Evolutionary conservation across 257 asterid species (phyloP).

Genomic region (Galeopsis tetrahit): DNA sequence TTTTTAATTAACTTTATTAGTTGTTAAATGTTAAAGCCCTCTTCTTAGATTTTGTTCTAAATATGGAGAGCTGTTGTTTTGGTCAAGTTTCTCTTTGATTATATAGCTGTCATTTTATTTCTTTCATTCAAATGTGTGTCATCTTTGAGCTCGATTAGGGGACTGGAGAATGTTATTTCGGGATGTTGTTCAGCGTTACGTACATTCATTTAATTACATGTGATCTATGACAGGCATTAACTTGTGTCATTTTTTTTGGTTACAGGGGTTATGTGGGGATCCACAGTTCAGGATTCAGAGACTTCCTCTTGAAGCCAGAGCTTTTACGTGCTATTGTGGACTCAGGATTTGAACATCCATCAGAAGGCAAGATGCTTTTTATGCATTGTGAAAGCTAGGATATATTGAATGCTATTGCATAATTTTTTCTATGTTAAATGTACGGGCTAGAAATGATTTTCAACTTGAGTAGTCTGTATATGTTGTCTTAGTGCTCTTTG

Average conservation of each 20-base stretch:
- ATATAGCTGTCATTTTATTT: not conserved
- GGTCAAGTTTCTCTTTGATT: not conserved
- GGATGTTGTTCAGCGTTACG: not conserved
- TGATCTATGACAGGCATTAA: not conserved
- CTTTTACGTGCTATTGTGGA: constrained; percentile 62
- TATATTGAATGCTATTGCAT: not conserved
- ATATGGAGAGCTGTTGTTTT: not conserved
- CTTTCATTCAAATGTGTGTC: not conserved
- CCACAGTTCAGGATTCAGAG: constrained; percentile 71
- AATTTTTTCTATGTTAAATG: not conserved
- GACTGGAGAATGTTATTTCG: not conserved
- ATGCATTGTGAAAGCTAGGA: not conserved
- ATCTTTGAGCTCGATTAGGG: not conserved
- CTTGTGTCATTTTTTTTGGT: not conserved
- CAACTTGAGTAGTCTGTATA: not conserved
- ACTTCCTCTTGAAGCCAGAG: constrained; percentile 66
- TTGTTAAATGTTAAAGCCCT: not conserved
- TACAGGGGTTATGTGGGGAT: constrained; percentile 63
- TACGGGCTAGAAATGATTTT: not conserved
- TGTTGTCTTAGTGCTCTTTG: not conserved
- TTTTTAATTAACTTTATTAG: not conserved
- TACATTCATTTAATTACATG: not conserved
- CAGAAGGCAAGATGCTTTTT: constrained; percentile 52
- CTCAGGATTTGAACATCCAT: constrained; percentile 66
- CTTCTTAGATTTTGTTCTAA: not conserved